Evolutionary conservation across 2,329 filamentous ascomycete genomes (phyloP).

Genomic region (Fusarium scirpi): DNA sequence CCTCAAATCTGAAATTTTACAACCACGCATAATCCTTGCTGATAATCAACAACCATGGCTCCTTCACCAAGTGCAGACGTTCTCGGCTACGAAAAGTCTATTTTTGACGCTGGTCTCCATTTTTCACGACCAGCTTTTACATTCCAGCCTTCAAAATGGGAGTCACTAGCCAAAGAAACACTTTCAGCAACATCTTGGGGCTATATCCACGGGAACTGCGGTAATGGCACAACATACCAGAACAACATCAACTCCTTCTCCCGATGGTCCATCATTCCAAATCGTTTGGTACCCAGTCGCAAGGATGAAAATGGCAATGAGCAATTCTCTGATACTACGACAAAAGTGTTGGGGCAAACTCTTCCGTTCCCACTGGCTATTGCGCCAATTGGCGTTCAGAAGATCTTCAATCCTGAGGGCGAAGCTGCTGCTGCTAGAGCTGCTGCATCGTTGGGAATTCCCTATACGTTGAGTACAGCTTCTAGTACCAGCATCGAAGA

Average conservation of each 20-base stretch:
- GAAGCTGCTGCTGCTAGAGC: slow-evolving; percentile 11
- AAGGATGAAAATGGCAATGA: slow-evolving; percentile 24
- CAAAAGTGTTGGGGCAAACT: slow-evolving; percentile 16
- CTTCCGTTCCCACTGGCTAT: slow-evolving; percentile 26
- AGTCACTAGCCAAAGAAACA: slow-evolving; percentile 16
- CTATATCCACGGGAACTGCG: slow-evolving; percentile 31
- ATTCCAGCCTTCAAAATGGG: slow-evolving; percentile 20
- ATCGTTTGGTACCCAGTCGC: slow-evolving; percentile 14
- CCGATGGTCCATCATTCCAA: slow-evolving; percentile 15
- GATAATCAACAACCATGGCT: background rate
- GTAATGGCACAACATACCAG: slow-evolving; percentile 20
- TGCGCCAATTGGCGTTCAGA: slow-evolving; percentile 22
- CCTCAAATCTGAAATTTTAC: background rate
- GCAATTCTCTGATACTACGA: slow-evolving; percentile 23
- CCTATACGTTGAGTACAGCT: slow-evolving; percentile 20
- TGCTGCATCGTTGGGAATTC: slow-evolving; percentile 6
- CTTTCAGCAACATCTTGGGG: slow-evolving; percentile 34
- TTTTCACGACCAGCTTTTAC: slow-evolving; percentile 17
- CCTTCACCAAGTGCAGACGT: slow-evolving; percentile 17
- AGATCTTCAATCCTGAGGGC: slow-evolving; percentile 30
- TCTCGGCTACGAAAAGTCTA: slow-evolving; percentile 19
- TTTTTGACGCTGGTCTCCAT: slow-evolving; percentile 15
- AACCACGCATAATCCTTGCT: background rate
- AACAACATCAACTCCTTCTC: slow-evolving; percentile 25
- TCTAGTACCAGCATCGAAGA: slow-evolving; percentile 34